These are phyloP conservation scores for Claviceps paspali DNA, from an alignment of 2,329 filamentous ascomycete species.

Conservation along the genomic window DNA sequence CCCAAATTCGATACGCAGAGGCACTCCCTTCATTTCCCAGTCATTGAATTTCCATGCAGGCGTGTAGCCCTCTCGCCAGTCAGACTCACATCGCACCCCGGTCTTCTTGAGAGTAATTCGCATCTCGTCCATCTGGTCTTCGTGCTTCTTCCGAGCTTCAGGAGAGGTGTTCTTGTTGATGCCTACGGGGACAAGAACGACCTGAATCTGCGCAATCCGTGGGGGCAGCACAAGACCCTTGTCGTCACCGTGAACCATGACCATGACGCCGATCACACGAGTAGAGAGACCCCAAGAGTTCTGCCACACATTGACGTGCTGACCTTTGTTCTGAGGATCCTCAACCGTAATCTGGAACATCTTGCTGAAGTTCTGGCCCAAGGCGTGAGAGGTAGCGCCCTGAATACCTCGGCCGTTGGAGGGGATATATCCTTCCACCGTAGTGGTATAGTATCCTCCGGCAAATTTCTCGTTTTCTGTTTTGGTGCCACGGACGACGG, in stretches of 20 bases:
- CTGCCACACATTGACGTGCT: constrained; percentile 83
- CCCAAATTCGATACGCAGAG: constrained; percentile 86
- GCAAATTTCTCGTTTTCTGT: constrained; percentile 98
- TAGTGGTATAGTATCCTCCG: constrained; percentile 91
- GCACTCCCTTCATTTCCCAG: constrained; percentile 93
- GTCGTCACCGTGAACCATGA: constrained; percentile 94
- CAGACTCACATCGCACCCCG: constrained; percentile 64
- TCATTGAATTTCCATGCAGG: constrained; percentile 98
- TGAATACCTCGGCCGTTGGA: constrained; percentile 93
- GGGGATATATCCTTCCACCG: constrained; percentile 92
- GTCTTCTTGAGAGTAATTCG: constrained; percentile 52
- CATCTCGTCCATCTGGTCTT: constrained; percentile 60
- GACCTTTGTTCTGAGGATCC: constrained; percentile 68
- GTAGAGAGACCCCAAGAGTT: constrained; percentile 99
- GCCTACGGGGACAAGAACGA: constrained; percentile 80
- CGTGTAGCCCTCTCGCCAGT: constrained; percentile 80
- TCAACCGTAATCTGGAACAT: constrained; percentile 99
- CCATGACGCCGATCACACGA: constrained; percentile 95
- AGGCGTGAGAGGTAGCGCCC: constrained; percentile 82
- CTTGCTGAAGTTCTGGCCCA: constrained; percentile 97
- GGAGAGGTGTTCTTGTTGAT: constrained; percentile 76
- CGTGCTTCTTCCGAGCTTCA: constrained; percentile 63
- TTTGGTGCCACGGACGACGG: constrained; percentile 85
- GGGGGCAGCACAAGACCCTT: constrained; percentile 90
- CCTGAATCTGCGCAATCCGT: constrained; percentile 72